Evolutionary conservation across 1,284 basidiomycete species (phyloP).

Genomic region (Sporisorium iseilematis-ciliati): DNA sequence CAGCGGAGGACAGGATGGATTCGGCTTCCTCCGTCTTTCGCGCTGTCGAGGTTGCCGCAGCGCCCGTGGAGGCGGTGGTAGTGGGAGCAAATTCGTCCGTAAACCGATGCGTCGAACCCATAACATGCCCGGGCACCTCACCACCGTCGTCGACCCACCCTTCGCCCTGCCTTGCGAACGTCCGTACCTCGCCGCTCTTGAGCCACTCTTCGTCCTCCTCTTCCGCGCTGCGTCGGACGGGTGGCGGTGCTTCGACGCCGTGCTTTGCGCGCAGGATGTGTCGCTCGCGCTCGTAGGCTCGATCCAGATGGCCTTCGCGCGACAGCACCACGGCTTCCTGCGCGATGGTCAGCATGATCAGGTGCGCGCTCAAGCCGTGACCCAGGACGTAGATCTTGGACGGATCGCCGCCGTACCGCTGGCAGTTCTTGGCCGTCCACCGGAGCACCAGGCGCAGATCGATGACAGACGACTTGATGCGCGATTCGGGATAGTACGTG

Average conservation of each 20-base stretch:
- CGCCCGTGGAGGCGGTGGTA: background rate
- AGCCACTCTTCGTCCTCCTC: constrained; percentile 52
- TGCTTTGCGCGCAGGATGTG: constrained; percentile 23
- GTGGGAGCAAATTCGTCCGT: background rate
- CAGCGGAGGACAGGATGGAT: constrained; percentile 27
- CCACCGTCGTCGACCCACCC: constrained; percentile 57
- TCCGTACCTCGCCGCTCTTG: constrained; percentile 48
- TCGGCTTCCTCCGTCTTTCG: constrained; percentile 42
- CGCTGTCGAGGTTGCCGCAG: constrained; percentile 10
- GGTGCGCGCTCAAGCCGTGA: constrained; percentile 70
- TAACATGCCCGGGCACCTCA: constrained; percentile 44
- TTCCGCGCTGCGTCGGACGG: background rate
- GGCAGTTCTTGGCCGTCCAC: constrained; percentile 68
- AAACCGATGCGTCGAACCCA: constrained; percentile 39
- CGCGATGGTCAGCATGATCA: constrained; percentile 69
- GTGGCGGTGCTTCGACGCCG: background rate
- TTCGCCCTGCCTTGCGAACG: constrained; percentile 5
- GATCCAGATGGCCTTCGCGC: constrained; percentile 46
- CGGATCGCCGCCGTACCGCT: constrained; percentile 69
- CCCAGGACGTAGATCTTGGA: constrained; percentile 68
- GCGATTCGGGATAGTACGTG: constrained; percentile 66
- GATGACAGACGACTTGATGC: constrained; percentile 64
- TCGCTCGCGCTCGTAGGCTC: constrained; percentile 43
- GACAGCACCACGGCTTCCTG: constrained; percentile 70
- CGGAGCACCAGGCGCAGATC: constrained; percentile 68